Base-by-base conservation (phyloP, 805 yeast species). In the Kuraishia hungarica region DNA sequence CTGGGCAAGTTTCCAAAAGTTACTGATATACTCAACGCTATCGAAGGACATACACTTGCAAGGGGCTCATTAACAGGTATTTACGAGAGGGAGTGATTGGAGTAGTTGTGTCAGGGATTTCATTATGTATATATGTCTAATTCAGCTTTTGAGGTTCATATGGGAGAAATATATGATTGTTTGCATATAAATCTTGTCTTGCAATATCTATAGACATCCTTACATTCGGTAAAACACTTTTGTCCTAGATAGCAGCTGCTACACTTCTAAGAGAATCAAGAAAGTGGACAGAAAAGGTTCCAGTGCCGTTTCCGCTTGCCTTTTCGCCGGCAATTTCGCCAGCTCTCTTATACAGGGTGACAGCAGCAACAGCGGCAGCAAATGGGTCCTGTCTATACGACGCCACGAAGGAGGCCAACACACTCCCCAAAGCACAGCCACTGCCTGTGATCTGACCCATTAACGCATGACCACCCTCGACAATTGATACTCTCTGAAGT, bases 391-490 rank as follows among this genome's bases (percentile, higher is more conserved):
- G 67, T 0, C 74, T 68, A 54, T 67, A 61, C 2, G 81, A 79
- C 2, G 84, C 84, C 1, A 82, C 65, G 56, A 72, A 77, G 1
- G 87, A 73, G 0, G 87, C 84, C 54, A 89, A 81, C 0, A 81
- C 77, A 50, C 91, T 82, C 1, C 96, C 96, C 46, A 90, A 69
- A 0, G 93, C 80, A 59, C 97, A 90, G 0, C 97, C 97, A 1
- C 91, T 74, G 0, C 96, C 96, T 0, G 96, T 89, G 4, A 89
- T 79, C 11, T 71, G 65, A 0, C 85, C 84, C 86, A 89, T 83
- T 19, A 83, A 60, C 21, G 69, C 68, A 60, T 81, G 77, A 1
- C 94, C 90, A 5, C 92, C 93, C 8, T 62, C 56, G 3, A 83
- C 64, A 2, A 64, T 60, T 2, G 62, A 64, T 2, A 67, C 66